These are phyloP conservation scores for Pseudocohnilembus persalinus DNA, from an alignment of 169 alveolate genomes.

Conservation along the genomic window DNA sequence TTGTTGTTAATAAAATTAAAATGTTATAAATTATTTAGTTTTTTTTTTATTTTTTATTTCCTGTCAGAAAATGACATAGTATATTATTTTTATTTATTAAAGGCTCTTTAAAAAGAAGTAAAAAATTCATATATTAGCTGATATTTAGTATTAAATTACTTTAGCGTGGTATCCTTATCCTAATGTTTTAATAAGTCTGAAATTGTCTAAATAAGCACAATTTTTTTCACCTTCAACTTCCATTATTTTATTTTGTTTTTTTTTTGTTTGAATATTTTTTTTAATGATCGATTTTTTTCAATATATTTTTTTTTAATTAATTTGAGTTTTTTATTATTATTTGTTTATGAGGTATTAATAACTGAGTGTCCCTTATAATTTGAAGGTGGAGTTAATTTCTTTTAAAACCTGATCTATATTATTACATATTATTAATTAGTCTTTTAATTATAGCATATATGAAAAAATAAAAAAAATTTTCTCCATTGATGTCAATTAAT, in stretches of 20 bases:
- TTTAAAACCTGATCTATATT: too few relatives aligned
- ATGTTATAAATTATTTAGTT: not conserved
- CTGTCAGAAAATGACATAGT: not conserved
- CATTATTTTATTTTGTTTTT: not conserved
- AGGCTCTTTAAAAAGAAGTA: not conserved
- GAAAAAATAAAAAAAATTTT: too few relatives aligned
- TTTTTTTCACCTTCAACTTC: not conserved
- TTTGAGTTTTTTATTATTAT: too few relatives aligned
- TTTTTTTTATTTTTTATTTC: not conserved
- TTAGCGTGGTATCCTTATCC: constrained; percentile 52
- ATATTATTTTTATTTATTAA: not conserved
- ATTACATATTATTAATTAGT: too few relatives aligned
- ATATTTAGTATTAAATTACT: not conserved
- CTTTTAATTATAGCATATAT: too few relatives aligned
- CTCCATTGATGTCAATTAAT: too few relatives aligned
- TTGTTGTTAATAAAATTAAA: too few relatives aligned
- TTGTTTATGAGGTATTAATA: too few relatives aligned
- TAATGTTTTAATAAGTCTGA: constrained; percentile 29
- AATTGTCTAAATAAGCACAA: constrained; percentile 25
- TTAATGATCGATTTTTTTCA: too few relatives aligned
- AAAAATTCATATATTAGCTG: not conserved
- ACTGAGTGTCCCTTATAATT: too few relatives aligned
- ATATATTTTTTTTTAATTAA: too few relatives aligned
- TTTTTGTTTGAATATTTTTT: not conserved
- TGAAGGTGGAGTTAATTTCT: too few relatives aligned